Conservation (phyloP, 169 alveolate genomes). For the Cytauxzoon felis region DNA sequence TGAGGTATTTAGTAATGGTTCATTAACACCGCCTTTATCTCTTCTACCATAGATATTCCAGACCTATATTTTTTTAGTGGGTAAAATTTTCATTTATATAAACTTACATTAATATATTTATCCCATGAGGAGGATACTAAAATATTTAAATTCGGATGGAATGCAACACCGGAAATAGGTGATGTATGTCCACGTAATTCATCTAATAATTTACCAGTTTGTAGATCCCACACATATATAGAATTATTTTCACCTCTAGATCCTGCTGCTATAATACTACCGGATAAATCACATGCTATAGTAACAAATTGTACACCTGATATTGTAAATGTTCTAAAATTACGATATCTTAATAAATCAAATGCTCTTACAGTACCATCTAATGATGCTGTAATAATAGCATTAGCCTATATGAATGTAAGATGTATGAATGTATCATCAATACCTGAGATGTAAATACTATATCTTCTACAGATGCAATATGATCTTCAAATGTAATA, state of each 20-base stretch:
- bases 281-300: slow-evolving; percentile 90
- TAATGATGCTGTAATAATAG: slow-evolving; percentile 89
- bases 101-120: slow-evolving; percentile 87
- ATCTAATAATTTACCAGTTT: slow-evolving; percentile 69
- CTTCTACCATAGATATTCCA: slow-evolving; percentile 77
- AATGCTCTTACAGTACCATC: slow-evolving; percentile 98
- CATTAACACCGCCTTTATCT: slow-evolving; percentile 87
- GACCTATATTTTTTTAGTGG: slow-evolving; percentile 12
- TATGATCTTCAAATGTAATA: slow-evolving; percentile 93
- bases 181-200: slow-evolving; percentile 88
- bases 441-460: slow-evolving; percentile 85
- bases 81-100: neutral
- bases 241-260: slow-evolving; percentile 84
- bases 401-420: slow-evolving; percentile 71
- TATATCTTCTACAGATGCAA: slow-evolving; percentile 87
- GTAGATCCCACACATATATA: slow-evolving; percentile 79
- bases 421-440: neutral
- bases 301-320: slow-evolving; percentile 86
- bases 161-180: slow-evolving; percentile 85
- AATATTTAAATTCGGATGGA: slow-evolving; percentile 81
- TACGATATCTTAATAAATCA: slow-evolving; percentile 89
- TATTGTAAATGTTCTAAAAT: slow-evolving; percentile 85
- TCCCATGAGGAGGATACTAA: slow-evolving; percentile 96
- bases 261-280: slow-evolving; percentile 97
- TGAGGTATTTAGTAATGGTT: slow-evolving; percentile 82